Evolutionary conservation across 805 yeast genomes (phyloP).

Genomic region (Cephaloascus albidus): DNA sequence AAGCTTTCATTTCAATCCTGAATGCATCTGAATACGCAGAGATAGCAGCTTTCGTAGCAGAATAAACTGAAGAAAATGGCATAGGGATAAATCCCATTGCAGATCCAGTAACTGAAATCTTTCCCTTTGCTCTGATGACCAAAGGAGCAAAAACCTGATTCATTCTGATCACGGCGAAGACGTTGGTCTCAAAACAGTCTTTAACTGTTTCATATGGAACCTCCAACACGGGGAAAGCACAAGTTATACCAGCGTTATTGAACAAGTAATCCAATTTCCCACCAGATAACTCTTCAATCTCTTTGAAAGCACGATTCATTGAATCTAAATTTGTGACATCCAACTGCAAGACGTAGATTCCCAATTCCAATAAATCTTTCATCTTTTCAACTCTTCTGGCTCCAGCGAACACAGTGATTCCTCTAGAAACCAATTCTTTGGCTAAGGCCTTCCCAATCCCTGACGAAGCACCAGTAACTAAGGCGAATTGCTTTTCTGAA

Average conservation of each 20-base stretch:
- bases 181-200: slow-evolving; percentile 27
- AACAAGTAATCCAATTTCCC: slow-evolving; percentile 26
- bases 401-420: slow-evolving; percentile 58
- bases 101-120: slow-evolving; percentile 27
- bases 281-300: slow-evolving; percentile 15
- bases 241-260: slow-evolving; percentile 31
- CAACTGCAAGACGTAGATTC: slow-evolving; percentile 16
- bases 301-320: slow-evolving; percentile 12
- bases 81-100: slow-evolving; percentile 19
- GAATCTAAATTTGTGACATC: slow-evolving; percentile 26
- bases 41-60: slow-evolving; percentile 29
- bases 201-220: slow-evolving; percentile 23
- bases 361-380: slow-evolving; percentile 24
- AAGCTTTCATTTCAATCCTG: slow-evolving; percentile 22
- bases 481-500: slow-evolving; percentile 27
- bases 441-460: slow-evolving; percentile 34
- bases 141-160: slow-evolving; percentile 20
- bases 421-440: slow-evolving; percentile 39
- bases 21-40: slow-evolving; percentile 22
- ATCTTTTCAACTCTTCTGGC: slow-evolving; percentile 71
- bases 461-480: slow-evolving; percentile 37
- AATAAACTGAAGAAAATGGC: slow-evolving; percentile 23
- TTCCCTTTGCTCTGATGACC: slow-evolving; percentile 21
- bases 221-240: slow-evolving; percentile 30
- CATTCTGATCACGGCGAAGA: slow-evolving; percentile 26